Conservation (phyloP, 768 basidiomycete genomes). For the Pleurotus giganteus region DNA sequence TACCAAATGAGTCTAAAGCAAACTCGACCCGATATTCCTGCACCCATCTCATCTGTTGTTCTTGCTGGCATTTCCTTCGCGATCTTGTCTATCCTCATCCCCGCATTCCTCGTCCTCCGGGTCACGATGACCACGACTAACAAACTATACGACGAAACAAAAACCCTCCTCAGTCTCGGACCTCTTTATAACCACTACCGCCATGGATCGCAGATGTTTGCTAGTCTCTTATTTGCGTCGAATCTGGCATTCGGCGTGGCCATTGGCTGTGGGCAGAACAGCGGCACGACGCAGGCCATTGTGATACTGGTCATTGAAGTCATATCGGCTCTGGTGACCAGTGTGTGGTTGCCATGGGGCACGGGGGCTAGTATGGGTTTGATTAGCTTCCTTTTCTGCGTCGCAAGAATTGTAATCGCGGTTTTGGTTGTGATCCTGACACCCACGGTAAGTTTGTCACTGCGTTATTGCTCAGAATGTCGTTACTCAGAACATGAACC, state of each 20-base stretch:
- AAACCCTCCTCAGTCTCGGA: constrained; percentile 86
- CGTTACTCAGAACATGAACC: constrained; percentile 12
- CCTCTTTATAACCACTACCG: constrained; percentile 95
- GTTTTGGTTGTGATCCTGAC: constrained; percentile 90
- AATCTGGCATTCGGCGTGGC: constrained; percentile 83
- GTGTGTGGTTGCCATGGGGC: constrained; percentile 96
- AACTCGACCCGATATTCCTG: constrained; percentile 40
- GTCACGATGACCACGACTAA: constrained; percentile 78
- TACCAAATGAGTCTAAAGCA: constrained; percentile 76
- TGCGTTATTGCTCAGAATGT: constrained; percentile 8
- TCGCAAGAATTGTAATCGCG: constrained; percentile 85
- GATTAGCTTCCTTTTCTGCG: constrained; percentile 90
- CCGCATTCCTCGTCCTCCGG: constrained; percentile 71
- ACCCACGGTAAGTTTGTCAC: constrained; percentile 63
- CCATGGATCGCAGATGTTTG: constrained; percentile 88
- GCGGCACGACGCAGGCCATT: constrained; percentile 90
- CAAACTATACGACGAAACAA: constrained; percentile 93
- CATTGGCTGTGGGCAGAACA: constrained; percentile 86
- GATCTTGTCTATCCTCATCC: constrained; percentile 75
- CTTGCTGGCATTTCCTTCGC: constrained; percentile 83
- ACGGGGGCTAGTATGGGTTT: constrained; percentile 96
- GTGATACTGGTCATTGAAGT: constrained; percentile 90
- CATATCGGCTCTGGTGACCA: constrained; percentile 80
- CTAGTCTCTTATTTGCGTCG: constrained; percentile 73
- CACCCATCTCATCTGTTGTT: constrained; percentile 48